Evolutionary conservation across 345 rosid species (phyloP), one percentile per base, ranked within the genome.

Genomic region (Eucalyptus pauciflora): DNA sequence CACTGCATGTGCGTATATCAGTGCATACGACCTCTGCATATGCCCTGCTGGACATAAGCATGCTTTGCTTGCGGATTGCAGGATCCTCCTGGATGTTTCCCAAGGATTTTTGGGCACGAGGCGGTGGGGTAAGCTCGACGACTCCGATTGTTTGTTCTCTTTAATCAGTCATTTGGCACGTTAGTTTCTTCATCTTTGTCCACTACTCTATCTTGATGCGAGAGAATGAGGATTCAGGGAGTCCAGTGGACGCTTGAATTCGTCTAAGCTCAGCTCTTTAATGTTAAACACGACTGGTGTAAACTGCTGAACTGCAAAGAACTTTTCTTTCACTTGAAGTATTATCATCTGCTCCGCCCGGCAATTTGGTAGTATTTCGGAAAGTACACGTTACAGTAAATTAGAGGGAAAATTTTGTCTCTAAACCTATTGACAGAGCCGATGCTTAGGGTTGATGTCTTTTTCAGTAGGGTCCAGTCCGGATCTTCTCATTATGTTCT

Each of bases 41-140:
- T 52, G 25, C 45, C 24, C 69, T 54, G 4, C 48, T 60, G 51
- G 29, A 52, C 80, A 20, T 27, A 62, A 51, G n/a, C 37, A 64
- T 67, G 50, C 69, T 81, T 22, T 12, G 18, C 86, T 51, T 29
- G 50, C n/a, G 60, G 50, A 33, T 86, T 91, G 62, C 79, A 97
- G 97, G 97, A 91, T 87, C 94, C 94, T 86, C 98, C 99, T 12
- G 95, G 93, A 16, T 92, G 93, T 90, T 93, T 92, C 67, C 99
- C 99, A 1, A 94, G 97, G 90, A 95, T 97, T 88, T 93, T 97
- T 2, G 99, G 99, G 87, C 99, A 97, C 76, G 99, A 97, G 91
- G 98, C 99, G 13, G 92, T 96, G 6, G 99, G 99, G 99, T 97
- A 86, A 92, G 94, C n/a, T 27, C 46, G 27, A 20, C 60, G 88